Conservation (phyloP, 306 rosid species). For the Abrus precatorius region DNA sequence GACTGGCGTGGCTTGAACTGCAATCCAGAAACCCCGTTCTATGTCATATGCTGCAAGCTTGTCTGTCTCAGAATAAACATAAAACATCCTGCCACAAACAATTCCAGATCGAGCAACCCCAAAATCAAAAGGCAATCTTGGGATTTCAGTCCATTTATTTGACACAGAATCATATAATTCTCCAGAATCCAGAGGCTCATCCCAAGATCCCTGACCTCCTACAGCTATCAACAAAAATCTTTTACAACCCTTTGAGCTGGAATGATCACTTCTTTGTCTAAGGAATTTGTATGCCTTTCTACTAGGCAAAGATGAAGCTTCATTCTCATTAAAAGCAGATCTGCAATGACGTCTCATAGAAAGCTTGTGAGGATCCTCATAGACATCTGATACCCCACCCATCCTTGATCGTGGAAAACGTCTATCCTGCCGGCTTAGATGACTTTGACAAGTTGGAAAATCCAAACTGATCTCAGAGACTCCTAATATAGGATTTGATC, state of each 20-base stretch:
- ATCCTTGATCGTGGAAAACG: constrained; percentile 76
- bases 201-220: constrained; percentile 98
- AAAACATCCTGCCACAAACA: constrained; percentile 86
- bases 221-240: constrained; percentile 87
- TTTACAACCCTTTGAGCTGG: constrained; percentile 63
- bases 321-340: constrained; percentile 66
- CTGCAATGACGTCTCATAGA: constrained; percentile 85
- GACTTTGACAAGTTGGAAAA: constrained; percentile 65
- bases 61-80: constrained; percentile 92
- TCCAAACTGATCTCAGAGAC: constrained; percentile 76
- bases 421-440: constrained; percentile 84
- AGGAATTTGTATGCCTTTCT: constrained; percentile 75
- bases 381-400: constrained; percentile 89
- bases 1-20: constrained; percentile 78
- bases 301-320: constrained; percentile 61
- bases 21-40: constrained; percentile 84
- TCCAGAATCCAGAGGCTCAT: constrained; percentile 94
- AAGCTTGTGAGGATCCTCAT: constrained; percentile 98
- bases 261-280: constrained; percentile 78
- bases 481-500: constrained; percentile 91
- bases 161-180: constrained; percentile 87
- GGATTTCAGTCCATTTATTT: constrained; percentile 95
- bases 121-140: constrained; percentile 76
- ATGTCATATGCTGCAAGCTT: constrained; percentile 89
- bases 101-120: constrained; percentile 89